Evolutionary conservation across 2,329 filamentous ascomycete genomes (phyloP), one percentile per base, ranked within the genome.

Genomic region (Aspergillus carbonarius): DNA sequence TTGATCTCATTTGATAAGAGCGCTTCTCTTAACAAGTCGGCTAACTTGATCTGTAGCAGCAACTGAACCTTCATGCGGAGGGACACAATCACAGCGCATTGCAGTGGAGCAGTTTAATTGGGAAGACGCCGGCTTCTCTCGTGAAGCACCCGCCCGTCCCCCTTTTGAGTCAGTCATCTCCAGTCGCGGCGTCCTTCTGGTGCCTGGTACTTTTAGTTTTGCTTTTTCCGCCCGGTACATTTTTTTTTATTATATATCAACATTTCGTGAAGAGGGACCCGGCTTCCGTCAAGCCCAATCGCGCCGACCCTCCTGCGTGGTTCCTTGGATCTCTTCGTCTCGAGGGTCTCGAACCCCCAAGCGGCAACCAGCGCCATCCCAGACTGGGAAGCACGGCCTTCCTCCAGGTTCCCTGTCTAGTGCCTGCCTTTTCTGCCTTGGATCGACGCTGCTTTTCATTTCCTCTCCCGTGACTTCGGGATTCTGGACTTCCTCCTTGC

Each of bases 41-140:
- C 51, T 54, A 54, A 54, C 51, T 54, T 6, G 51, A 54, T 54
- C 51, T 40, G 54, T 54, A 49, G 34, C 51, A 54, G 44, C 42
- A 35, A 34, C 25, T 52, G 18, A 47, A 51, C 40, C 32, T 57
- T 53, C 46, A 46, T 60, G 48, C 35, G 23, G 32, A 44, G 51
- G 51, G 30, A 54, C n/a, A 20, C 35, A 54, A 44, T 25, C 17
- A n/a, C 25, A 54, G 37, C 35, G 35, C 50, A 40, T 53, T 53
- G 50, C 50, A 32, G 58, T 60, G 58, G 58, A 60, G 54, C 48
- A 25, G 54, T 57, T 57, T 57, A 50, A 54, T 57, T 60, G 54
- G 44, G 35, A 57, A 52, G 54, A 53, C 54, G 49, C 30, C 58
- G 48, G 58, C 42, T 47, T 37, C 58, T 60, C 50, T 60, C 18